These are phyloP conservation scores for Phialemonium atrogriseum DNA, from an alignment of 2,329 filamentous ascomycete genomes.

Conservation along the genomic window DNA sequence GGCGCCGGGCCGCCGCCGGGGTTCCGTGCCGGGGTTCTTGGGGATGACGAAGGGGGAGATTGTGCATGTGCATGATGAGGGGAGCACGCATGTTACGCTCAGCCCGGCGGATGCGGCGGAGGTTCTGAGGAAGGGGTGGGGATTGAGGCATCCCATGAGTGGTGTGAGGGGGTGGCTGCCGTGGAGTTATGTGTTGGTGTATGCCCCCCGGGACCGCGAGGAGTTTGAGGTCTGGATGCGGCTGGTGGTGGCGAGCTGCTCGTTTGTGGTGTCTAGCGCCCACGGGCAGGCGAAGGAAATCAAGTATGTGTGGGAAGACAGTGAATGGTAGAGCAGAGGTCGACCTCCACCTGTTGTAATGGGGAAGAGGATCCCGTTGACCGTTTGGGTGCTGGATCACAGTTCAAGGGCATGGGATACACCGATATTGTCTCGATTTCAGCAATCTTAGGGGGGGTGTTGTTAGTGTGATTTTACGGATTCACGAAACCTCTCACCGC, in stretches of 20 bases:
- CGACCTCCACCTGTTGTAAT: too few species aligned
- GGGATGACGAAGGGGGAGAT: slow-evolving; percentile 20
- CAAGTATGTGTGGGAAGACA: too few species aligned
- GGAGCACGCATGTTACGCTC: slow-evolving; percentile 28
- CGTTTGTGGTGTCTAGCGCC: too few species aligned
- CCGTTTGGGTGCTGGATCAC: too few species aligned
- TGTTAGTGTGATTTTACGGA: too few species aligned
- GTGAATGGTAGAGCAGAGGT: too few species aligned
- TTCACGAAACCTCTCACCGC: too few species aligned
- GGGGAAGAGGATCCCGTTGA: too few species aligned
- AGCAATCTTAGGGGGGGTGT: too few species aligned
- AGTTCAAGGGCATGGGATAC: too few species aligned
- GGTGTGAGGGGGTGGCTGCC: slow-evolving; percentile 19
- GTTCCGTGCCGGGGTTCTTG: slow-evolving; percentile 9
- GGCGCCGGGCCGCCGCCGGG: slow-evolving; percentile 3
- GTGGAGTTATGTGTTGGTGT: slow-evolving; percentile 29
- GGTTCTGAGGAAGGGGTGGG: slow-evolving; percentile 28
- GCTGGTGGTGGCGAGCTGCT: slow-evolving; percentile 10
- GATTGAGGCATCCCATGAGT: slow-evolving; percentile 27
- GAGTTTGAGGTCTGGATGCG: slow-evolving; percentile 24
- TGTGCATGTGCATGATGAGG: slow-evolving; percentile 29
- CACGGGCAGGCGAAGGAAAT: too few species aligned
- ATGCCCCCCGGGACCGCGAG: slow-evolving; percentile 27
- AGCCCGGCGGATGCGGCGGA: slow-evolving; percentile 27
- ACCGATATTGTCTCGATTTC: too few species aligned